A percentile compares a stretch with the other conserved stretches of the same genome.
Evolutionary conservation across 148 eudicot genomes (phyloP).

Genomic region (Chenopodium quinoa): DNA sequence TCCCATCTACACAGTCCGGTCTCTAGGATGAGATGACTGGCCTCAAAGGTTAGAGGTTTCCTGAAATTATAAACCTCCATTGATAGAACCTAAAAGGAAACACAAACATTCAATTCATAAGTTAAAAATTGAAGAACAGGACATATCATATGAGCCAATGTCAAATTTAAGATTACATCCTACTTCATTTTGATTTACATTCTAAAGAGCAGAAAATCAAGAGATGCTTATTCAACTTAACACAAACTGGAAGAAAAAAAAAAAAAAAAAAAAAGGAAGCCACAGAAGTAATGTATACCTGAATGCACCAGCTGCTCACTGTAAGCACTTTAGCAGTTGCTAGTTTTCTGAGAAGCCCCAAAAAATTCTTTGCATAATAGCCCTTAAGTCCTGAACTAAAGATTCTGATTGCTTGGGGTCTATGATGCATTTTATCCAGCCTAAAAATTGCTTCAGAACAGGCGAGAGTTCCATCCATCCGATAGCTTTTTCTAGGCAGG

Average conservation of each 20-base stretch:
- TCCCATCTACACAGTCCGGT: slow-evolving; percentile 19
- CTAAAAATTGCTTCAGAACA: slow-evolving; percentile 14
- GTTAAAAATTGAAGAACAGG: neutral
- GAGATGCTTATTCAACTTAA: neutral
- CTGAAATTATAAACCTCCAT: neutral
- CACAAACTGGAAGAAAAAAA: too few species aligned
- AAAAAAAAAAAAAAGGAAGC: too few species aligned
- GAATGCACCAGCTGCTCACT: slow-evolving; percentile 25
- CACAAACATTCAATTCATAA: neutral
- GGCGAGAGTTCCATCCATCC: neutral
- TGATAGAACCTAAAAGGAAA: slow-evolving; percentile 2
- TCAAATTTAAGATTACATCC: neutral
- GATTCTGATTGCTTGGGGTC: slow-evolving; percentile 7
- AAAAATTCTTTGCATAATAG: neutral
- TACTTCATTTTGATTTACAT: neutral
- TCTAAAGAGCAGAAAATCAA: neutral
- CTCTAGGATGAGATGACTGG: slow-evolving; percentile 10
- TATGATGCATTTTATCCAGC: slow-evolving; percentile 15
- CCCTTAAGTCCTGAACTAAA: neutral
- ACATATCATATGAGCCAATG: neutral
- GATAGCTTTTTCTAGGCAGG: slow-evolving; percentile 17
- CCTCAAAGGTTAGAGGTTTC: slow-evolving; percentile 4
- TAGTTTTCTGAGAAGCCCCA: slow-evolving; percentile 5
- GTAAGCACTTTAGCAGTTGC: slow-evolving; percentile 6
- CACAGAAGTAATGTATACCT: neutral